A percentile compares a stretch with the other conserved stretches of the same genome.
phyloP scores from a whole-genome alignment of 139 green algal species.

The Auxenochlorella pyrenoidosa region DNA sequence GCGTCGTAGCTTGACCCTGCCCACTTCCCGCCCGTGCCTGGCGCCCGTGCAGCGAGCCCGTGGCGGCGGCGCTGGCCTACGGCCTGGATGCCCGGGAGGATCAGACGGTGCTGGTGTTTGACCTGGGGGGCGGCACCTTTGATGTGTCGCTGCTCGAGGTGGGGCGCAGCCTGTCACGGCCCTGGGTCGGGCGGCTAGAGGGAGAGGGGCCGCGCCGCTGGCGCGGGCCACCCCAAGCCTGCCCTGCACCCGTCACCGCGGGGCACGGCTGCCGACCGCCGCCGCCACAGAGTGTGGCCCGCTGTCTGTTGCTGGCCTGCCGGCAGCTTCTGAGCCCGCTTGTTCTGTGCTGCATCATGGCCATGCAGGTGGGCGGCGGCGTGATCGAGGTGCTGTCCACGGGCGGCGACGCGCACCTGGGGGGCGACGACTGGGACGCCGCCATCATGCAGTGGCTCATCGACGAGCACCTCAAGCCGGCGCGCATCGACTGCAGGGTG shows the following conservation, averaged over 20 bases:
- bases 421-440: constrained; percentile 89
- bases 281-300: too few relatives aligned
- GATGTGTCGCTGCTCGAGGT: constrained; percentile 90
- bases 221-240: too few relatives aligned
- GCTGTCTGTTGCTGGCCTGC: background rate
- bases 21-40: too few relatives aligned
- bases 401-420: constrained; percentile 84
- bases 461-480: constrained; percentile 61
- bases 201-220: background rate
- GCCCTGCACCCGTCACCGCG: too few relatives aligned
- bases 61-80: constrained; percentile 90
- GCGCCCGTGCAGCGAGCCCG: constrained; percentile 70
- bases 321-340: too few relatives aligned
- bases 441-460: constrained; percentile 75
- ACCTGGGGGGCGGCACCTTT: constrained; percentile 92
- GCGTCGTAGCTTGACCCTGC: too few relatives aligned
- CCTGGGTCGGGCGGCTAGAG: constrained; percentile 62
- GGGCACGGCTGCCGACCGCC: background rate
- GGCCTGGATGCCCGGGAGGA: constrained; percentile 83
- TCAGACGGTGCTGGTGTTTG: constrained; percentile 89
- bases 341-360: background rate
- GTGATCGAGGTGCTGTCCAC: constrained; percentile 90
- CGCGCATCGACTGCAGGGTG: constrained; percentile 36
- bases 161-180: constrained; percentile 44
- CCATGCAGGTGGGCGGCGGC: constrained; percentile 70